A percentile compares a stretch with the other conserved stretches of the same genome.
phyloP scores from a whole-genome alignment of 2,329 filamentous ascomycete species.

The Calonectria pteridis region DNA sequence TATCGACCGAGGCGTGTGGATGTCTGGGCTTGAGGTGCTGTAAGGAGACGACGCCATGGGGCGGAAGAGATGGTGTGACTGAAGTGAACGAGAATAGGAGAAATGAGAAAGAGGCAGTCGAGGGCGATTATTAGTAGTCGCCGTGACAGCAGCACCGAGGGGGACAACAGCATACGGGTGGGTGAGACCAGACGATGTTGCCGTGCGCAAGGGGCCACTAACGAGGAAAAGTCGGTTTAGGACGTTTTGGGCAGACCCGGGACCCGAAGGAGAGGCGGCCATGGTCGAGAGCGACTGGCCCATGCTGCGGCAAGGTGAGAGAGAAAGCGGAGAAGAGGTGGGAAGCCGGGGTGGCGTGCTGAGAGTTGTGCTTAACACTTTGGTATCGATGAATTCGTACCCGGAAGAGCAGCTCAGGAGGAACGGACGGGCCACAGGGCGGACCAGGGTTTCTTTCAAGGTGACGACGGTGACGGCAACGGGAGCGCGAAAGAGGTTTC shows the following conservation, averaged over 20 bases:
- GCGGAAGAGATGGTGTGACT: slow-evolving; percentile 42
- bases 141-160: slow-evolving; percentile 37
- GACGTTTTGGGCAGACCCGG: slow-evolving; percentile 46
- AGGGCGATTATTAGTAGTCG: slow-evolving; percentile 48
- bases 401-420: slow-evolving; percentile 21
- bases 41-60: slow-evolving; percentile 52
- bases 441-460: slow-evolving; percentile 22
- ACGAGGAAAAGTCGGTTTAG: slow-evolving; percentile 52
- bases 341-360: slow-evolving; percentile 32
- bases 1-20: slow-evolving; percentile 66
- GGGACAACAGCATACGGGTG: slow-evolving; percentile 32
- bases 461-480: slow-evolving; percentile 23
- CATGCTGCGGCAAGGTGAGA: slow-evolving; percentile 34
- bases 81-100: slow-evolving; percentile 40
- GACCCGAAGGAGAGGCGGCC: slow-evolving; percentile 43
- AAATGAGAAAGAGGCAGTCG: slow-evolving; percentile 41
- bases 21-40: slow-evolving; percentile 63
- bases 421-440: slow-evolving; percentile 27
- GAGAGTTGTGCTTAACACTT: slow-evolving; percentile 24
- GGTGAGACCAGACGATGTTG: slow-evolving; percentile 43
- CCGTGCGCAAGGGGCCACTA: slow-evolving; percentile 45
- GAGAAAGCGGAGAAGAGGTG: slow-evolving; percentile 37
- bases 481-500: slow-evolving; percentile 25
- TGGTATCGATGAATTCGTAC: slow-evolving; percentile 25
- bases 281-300: slow-evolving; percentile 45